Evolutionary conservation across 2,329 filamentous ascomycete species (phyloP).

Genomic region (Cytospora schulzeri): DNA sequence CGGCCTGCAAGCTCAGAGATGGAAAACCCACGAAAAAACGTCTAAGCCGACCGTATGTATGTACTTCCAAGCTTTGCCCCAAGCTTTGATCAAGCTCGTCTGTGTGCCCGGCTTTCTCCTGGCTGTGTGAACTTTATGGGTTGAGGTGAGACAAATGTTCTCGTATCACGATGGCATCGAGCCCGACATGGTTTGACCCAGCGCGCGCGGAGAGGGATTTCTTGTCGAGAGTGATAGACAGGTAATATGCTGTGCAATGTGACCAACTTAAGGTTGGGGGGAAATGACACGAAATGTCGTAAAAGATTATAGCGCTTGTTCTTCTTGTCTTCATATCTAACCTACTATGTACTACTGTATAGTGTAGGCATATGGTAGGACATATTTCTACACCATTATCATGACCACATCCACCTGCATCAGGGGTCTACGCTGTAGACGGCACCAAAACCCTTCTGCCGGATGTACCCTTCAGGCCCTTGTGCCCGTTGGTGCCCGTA

Average conservation of each 20-base stretch:
- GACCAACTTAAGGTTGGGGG: background rate
- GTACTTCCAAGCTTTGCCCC: constrained; percentile 8
- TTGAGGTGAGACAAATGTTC: background rate
- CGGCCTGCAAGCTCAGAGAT: background rate
- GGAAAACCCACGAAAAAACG: constrained; percentile 5
- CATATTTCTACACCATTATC: background rate
- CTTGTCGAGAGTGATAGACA: background rate
- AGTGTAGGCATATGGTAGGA: background rate
- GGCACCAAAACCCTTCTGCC: background rate
- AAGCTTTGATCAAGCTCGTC: background rate
- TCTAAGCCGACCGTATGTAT: no score
- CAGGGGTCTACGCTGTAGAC: background rate
- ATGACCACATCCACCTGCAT: background rate
- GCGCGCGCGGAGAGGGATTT: background rate
- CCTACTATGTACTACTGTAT: background rate
- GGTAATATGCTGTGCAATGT: background rate
- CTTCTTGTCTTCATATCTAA: background rate
- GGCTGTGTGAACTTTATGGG: background rate
- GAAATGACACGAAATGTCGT: constrained; percentile 10
- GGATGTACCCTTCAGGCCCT: background rate
- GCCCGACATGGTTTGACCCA: background rate
- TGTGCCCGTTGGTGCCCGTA: no score
- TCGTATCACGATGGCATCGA: background rate
- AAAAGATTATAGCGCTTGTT: background rate
- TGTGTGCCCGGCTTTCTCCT: background rate